phyloP scores from a whole-genome alignment of 2,329 filamentous ascomycete genomes.

The Rhynchosporium agropyri region DNA sequence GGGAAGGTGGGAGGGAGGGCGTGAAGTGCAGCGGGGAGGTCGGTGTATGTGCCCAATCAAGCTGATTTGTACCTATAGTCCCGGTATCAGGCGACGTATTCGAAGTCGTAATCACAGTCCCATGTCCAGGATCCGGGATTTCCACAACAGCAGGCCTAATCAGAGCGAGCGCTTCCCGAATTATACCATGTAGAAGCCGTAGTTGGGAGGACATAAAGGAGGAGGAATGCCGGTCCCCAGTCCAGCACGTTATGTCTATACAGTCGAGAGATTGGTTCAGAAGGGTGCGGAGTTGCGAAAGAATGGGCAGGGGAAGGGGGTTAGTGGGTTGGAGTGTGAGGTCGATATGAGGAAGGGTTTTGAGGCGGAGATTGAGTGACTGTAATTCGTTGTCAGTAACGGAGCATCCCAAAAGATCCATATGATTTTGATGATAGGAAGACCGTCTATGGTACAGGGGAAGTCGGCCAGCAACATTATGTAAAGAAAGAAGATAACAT shows the following conservation, averaged over 20 bases:
- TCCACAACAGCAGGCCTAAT: constrained; percentile 47
- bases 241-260: constrained; percentile 75
- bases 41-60: constrained; percentile 14
- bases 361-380: constrained; percentile 77
- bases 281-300: constrained; percentile 72
- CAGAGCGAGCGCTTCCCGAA: constrained; percentile 54
- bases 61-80: not conserved
- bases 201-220: constrained; percentile 58
- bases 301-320: constrained; percentile 65
- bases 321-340: constrained; percentile 44
- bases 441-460: too few species aligned
- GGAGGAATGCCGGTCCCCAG: constrained; percentile 61
- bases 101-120: constrained; percentile 22
- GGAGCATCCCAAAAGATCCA: too few species aligned
- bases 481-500: constrained; percentile 44
- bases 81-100: constrained; percentile 22
- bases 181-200: constrained; percentile 56
- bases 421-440: too few species aligned
- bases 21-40: constrained; percentile 50
- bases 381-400: constrained; percentile 40
- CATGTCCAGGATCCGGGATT: not conserved
- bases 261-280: constrained; percentile 84
- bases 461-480: too few species aligned
- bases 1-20: constrained; percentile 62
- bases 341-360: constrained; percentile 57